Evolutionary conservation across 768 basidiomycete genomes (phyloP), one percentile per base, ranked within the genome.

Genomic region (Tephrocybe rancida): DNA sequence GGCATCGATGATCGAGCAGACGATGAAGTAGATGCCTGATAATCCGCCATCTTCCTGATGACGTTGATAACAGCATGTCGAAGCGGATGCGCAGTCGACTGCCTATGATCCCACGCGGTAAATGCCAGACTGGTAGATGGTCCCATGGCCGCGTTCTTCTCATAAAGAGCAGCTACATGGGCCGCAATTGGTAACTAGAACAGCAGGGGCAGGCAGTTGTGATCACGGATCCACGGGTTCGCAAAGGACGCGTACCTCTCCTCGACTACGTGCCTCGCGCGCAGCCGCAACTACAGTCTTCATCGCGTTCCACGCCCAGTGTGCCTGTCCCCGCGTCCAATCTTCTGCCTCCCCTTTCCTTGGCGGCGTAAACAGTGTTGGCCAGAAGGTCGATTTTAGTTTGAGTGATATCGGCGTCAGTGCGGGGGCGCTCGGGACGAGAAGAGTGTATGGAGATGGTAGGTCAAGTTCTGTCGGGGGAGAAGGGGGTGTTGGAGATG

Each of bases 31-130:
- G 54, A 37, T 24, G 79, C 72, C 26, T 79, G 80, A 52, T 77
- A 70, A 60, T 86, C 86, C 1, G 86, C 87, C 35, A 92, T 69
- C 26, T 78, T 70, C 35, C 87, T 81, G 30, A 95, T 81, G 41
- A 85, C 76, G 66, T 93, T 93, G 57, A 95, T 79, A 2, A 84
- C 80, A 9, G 95, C 85, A 65, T 99, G 97, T 7, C 89, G 83
- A 7, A 99, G 82, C 2, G 95, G 90, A 64, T 98, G 94, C 0
- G 60, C 54, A 0, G 81, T 74, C 1, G 89, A 83, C 7, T 50
- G 67, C 29, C 97, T 84, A 2, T 86, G 89, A 67, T 99, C 97
- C 59, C 76, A 67, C 0, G 84, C 85, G 8, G 79, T 70, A 56
- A 88, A 80, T 3, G 80, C 57, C 16, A 64, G 61, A 41, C 65